These are phyloP conservation scores for Epithele typhae DNA, from an alignment of 768 basidiomycete species.

Conservation along the genomic window DNA sequence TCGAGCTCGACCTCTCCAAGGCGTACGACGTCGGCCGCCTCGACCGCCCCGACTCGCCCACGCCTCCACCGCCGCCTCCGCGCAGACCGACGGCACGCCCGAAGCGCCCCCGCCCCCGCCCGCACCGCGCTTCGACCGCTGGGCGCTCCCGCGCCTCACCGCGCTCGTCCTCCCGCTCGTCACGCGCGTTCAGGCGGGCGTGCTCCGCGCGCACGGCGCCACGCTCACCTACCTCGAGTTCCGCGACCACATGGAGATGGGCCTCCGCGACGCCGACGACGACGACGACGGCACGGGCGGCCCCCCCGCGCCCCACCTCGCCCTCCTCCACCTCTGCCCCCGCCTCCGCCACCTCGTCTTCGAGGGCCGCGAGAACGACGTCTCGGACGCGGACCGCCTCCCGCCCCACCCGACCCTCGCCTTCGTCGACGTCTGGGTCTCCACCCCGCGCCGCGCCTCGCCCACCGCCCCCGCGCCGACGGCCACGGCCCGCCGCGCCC, in stretches of 20 bases:
- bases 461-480: no score
- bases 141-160: slow-evolving; percentile 1
- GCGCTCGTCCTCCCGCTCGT: neutral
- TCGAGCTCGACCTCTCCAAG: slow-evolving; percentile 4
- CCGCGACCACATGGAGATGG: slow-evolving; percentile 4
- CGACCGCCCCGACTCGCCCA: neutral
- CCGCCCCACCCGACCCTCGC: slow-evolving; percentile 1
- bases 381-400: neutral
- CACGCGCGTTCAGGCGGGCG: neutral
- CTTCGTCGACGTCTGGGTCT: slow-evolving; percentile 2
- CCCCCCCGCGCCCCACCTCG: neutral
- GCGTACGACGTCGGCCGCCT: neutral
- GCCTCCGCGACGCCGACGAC: neutral
- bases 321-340: slow-evolving; percentile 1
- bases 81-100: no score
- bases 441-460: neutral
- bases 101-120: no score
- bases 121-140: neutral
- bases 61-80: no score
- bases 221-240: slow-evolving; percentile 2
- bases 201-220: neutral
- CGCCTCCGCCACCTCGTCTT: slow-evolving; percentile 1
- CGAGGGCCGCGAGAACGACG: neutral
- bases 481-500: neutral
- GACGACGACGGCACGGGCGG: neutral